Evolutionary conservation across 805 yeast species (phyloP), one percentile per base, ranked within the genome.

Genomic region (Debaryomyces prosopidis): DNA sequence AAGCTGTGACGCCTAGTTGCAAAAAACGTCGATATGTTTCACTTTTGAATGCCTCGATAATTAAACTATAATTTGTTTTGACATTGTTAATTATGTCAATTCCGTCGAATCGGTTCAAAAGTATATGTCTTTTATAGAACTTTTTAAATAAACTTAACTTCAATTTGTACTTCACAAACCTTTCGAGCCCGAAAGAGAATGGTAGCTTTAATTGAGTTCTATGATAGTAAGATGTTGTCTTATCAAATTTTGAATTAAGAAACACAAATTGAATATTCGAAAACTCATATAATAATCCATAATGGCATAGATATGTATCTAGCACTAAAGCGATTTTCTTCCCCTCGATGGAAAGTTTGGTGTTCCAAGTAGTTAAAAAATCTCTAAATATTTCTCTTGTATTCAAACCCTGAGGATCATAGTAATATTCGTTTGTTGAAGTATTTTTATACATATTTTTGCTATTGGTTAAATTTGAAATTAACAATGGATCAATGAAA

Each of bases 401-500:
- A 44, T 52, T 52, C 14, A 57, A 35, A 3, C 60, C 59, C 7
- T 62, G 61, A 3, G 50, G 48, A 10, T 55, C 54, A 42, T 52
- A 54, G 37, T 47, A 49, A 31, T 45, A 42, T 16, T 43, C 33
- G 9, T 16, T 38, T 35, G 41, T 39, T 34, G 15, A 27, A 18
- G 4, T 36, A 27, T 42, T 31, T 5, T 39, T 36, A 34, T 43
- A 43, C 15, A 9, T 11, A 30, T 28, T 26, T 10, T 27, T 30
- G 18, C 36, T 33, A 17, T 28, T 39, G 3, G 23, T 9, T 14
- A 56, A 39, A 39, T 59, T 59, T 14, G 57, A 39, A 1, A 62
- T 48, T 4, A 61, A 50, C 23, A 58, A 40, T 1, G 66, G 67
- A n/a, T 51, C 46, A 14, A 57, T 49, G 19, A 63, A 55, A 27